Evolutionary conservation across 345 rosid genomes (phyloP), one percentile per base, ranked within the genome.

Genomic region (Gossypium turneri): DNA sequence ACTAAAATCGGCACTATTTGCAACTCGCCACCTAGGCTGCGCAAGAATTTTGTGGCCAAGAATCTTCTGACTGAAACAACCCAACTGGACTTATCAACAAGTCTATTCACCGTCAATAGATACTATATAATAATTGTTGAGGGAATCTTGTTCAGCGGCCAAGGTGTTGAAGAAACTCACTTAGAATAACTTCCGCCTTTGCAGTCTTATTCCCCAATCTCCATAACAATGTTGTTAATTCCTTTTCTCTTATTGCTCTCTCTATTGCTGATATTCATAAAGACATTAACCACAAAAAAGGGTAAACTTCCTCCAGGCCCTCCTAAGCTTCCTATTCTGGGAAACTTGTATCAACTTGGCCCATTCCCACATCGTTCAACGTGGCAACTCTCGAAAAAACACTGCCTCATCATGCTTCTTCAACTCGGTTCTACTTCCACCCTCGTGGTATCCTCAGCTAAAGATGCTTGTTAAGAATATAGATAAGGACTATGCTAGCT

Each of bases 381-480:
- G 24, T 47, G 76, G 76, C 16, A 73, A 9, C 69, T 75, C 20
- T 72, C 79, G 17, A 44, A 75, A 29, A 77, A 66, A 51, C 56
- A 59, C 47, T 81, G 79, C 12, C 73, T 79, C 9, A 78, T 81
- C 24, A 53, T 76, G 74, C 61, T 75, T 68, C 75, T 81, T 15
- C 77, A 17, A 4, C 68, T 72, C 12, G 79, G 81, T 24, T 43
- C 66, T 13, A 29, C 20, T 0, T 79, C 75, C 0, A 29, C 60
- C n/a, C 48, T 75, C 17, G 61, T 75, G 7, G 72, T 78, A 34
- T 67, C 81, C 19, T 78, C 84, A 0, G 64, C 44, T 8, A 76
- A 61, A 57, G 72, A 69, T 38, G 84, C 84, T 10, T 2, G 27
- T 25, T 25, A 25, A 25, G 25, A 25, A 2, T 25, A 25, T 25